phyloP scores from a whole-genome alignment of 768 basidiomycete genomes.

The Hericium coralloides region DNA sequence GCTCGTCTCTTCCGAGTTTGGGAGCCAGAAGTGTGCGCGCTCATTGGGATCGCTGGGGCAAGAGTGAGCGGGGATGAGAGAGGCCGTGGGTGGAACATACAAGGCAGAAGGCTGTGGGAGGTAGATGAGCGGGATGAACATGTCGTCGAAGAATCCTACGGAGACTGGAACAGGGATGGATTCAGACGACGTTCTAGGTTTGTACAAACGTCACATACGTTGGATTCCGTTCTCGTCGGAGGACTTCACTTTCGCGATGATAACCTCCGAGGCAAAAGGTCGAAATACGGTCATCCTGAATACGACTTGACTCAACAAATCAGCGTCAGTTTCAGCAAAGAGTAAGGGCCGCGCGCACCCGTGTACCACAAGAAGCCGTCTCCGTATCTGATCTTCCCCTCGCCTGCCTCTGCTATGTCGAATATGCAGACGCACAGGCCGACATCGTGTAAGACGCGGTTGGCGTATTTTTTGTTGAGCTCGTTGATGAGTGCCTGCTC shows the following conservation, averaged over 20 bases:
- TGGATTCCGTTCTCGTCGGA: conserved; percentile 81
- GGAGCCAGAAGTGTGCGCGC: conserved; percentile 78
- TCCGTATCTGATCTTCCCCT: conserved; percentile 90
- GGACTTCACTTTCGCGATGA: conserved; percentile 82
- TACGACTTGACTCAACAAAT: conserved; percentile 46
- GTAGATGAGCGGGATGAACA: conserved; percentile 72
- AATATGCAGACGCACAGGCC: conserved; percentile 89
- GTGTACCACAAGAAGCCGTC: conserved; percentile 95
- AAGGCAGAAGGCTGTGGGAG: conserved; percentile 79
- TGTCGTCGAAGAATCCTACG: conserved; percentile 90
- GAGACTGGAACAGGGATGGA: conserved; percentile 42
- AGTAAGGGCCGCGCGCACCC: conserved; percentile 36
- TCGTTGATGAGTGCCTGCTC: conserved; percentile 77
- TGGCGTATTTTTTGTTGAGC: conserved; percentile 94
- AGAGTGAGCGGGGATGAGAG: background rate
- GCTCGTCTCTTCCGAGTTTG: conserved; percentile 41
- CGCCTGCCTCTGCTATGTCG: conserved; percentile 77
- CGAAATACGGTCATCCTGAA: conserved; percentile 89
- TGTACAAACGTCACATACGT: conserved; percentile 37
- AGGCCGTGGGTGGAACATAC: conserved; percentile 31
- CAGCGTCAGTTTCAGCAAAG: background rate
- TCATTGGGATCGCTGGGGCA: conserved; percentile 64
- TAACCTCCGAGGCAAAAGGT: conserved; percentile 84
- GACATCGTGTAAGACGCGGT: conserved; percentile 81
- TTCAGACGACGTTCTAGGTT: background rate